phyloP scores from a whole-genome alignment of 1,284 basidiomycete species.

The Pascua sp. region DNA sequence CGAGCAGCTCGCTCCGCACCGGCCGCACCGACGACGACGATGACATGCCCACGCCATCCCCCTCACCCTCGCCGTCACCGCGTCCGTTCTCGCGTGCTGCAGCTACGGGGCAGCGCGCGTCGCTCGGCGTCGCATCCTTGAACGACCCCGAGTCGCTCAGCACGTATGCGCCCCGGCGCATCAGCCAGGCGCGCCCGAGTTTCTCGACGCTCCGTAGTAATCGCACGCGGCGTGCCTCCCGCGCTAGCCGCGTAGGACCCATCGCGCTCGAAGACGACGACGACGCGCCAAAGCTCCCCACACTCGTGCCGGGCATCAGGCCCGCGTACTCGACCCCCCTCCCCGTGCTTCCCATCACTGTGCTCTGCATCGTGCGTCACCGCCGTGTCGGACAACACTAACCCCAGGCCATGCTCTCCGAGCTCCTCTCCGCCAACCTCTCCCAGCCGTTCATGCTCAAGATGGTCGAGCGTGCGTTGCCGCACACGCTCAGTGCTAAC shows the following conservation, averaged over 20 bases:
- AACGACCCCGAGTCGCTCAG: background rate
- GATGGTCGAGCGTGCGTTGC: conserved; percentile 77
- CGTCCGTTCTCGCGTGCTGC: no score
- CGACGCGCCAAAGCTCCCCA: conserved; percentile 39
- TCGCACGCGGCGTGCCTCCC: conserved; percentile 10
- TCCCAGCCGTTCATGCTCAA: conserved; percentile 83
- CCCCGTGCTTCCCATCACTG: conserved; percentile 81
- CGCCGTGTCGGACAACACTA: background rate
- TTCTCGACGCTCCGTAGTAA: conserved; percentile 12
- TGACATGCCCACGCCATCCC: no score
- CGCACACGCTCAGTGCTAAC: background rate
- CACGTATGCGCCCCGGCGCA: background rate
- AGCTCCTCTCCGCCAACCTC: conserved; percentile 86
- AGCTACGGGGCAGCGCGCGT: no score
- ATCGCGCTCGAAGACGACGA: conserved; percentile 21
- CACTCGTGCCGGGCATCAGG: conserved; percentile 46
- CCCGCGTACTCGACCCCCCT: conserved; percentile 64
- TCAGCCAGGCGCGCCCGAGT: conserved; percentile 7
- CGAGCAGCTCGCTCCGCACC: no score
- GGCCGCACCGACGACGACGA: no score
- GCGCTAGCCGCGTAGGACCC: background rate
- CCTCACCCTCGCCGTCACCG: no score
- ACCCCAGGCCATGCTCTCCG: conserved; percentile 78
- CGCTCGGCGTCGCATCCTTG: no score
- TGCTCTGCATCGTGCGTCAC: conserved; percentile 75